phyloP scores from a whole-genome alignment of 2,329 filamentous ascomycete species.

The Tolypocladium amazonense region DNA sequence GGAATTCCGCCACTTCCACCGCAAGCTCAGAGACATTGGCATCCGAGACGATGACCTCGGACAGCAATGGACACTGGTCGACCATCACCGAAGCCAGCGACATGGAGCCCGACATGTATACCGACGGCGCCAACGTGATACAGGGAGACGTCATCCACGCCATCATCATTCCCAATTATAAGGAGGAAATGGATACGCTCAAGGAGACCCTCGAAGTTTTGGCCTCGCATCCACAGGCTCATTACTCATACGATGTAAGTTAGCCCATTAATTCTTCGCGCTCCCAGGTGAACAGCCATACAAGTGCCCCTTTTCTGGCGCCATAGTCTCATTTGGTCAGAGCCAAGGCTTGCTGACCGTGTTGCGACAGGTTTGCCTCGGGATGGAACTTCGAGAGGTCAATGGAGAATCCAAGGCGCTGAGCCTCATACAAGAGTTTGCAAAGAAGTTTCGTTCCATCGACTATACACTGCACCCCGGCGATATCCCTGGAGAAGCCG shows the following conservation, averaged over 20 bases:
- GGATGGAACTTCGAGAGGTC: slow-evolving; percentile 60
- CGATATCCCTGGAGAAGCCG: slow-evolving; percentile 55
- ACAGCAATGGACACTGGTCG: slow-evolving; percentile 33
- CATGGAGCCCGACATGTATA: slow-evolving; percentile 33
- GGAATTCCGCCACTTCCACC: slow-evolving; percentile 42
- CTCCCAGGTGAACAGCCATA: background rate
- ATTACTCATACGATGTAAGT: slow-evolving; percentile 58
- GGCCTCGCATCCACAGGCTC: slow-evolving; percentile 54
- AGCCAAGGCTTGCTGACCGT: slow-evolving; percentile 1
- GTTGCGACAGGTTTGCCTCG: slow-evolving; percentile 50
- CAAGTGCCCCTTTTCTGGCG: background rate
- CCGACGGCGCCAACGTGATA: slow-evolving; percentile 31
- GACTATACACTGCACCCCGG: slow-evolving; percentile 57
- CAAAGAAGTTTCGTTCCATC: slow-evolving; percentile 55
- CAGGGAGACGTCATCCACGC: slow-evolving; percentile 45
- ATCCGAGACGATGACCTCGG: slow-evolving; percentile 35
- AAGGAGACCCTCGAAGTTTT: slow-evolving; percentile 59
- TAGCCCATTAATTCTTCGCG: too few species aligned
- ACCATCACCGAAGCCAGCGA: slow-evolving; percentile 42
- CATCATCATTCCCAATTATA: slow-evolving; percentile 65
- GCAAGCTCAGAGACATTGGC: slow-evolving; percentile 46
- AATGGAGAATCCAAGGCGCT: slow-evolving; percentile 51
- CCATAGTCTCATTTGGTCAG: background rate
- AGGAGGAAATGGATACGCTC: slow-evolving; percentile 59
- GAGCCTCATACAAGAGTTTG: slow-evolving; percentile 50